Evolutionary conservation across 1,139 yeast species (phyloP), one percentile per base, ranked within the genome.

Genomic region (Candida mesenterica): DNA sequence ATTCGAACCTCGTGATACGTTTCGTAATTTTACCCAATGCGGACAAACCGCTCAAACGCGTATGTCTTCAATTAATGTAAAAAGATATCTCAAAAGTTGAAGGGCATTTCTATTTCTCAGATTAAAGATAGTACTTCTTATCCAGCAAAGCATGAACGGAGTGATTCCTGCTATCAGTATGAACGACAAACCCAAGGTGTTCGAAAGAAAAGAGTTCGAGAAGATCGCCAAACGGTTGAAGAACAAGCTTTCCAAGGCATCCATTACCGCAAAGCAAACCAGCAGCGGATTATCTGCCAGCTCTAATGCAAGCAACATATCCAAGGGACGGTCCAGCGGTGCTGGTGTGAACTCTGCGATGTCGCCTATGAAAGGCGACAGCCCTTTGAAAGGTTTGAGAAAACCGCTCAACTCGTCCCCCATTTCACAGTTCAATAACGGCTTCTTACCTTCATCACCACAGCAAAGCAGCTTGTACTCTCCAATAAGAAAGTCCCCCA

Each of bases 181-280:
- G 17, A 40, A 36, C 10, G 43, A 43, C 18, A 59, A 57, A 38
- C 60, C 59, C 14, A 65, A 65, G 43, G 63, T 72, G 3, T 57
- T 70, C 46, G 62, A 62, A 42, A 69, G 68, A 48, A 75, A 69
- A 40, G 76, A 70, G 41, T 55, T 70, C 38, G 76, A 70, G 44
- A 61, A 66, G 41, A 70, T 70, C 26, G 76, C 76, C 42, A 62
- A 62, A 39, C 71, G 69, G 48, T 57, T 70, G 41, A 70, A 69
- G 53, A 63, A 61, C 37, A 68, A 68, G 45, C 56, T 70, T 23
- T 63, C 72, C 27, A 62, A 59, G 45, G 76, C 76, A 9, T 65
- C 73, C 16, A 63, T 69, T 28, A 59, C 76, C 15, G 76, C 76
- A 19, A 70, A 68, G 45, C 72, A 66, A 46, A 58, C 65, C 35